Conservation (phyloP, 2,329 filamentous ascomycete species). For the Phyllosticta citrichinensis region DNA sequence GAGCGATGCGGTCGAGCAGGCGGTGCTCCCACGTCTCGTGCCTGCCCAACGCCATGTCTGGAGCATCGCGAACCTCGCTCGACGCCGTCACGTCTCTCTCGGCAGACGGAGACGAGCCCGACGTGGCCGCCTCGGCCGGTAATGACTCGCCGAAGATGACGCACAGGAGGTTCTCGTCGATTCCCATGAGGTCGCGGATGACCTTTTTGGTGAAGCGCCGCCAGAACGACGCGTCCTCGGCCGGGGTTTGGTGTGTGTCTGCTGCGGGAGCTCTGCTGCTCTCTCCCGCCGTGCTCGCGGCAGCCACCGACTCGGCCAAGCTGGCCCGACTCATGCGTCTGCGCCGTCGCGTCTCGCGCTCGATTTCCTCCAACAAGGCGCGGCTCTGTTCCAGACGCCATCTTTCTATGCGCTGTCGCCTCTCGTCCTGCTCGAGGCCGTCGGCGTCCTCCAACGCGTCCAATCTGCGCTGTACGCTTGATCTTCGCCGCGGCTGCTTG, state of each 20-base stretch:
- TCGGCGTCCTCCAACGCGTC: constrained; percentile 44
- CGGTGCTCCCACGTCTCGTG: constrained; percentile 57
- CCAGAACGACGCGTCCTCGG: constrained; percentile 61
- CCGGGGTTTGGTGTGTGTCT: constrained; percentile 29
- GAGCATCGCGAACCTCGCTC: background rate
- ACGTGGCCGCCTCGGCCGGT: constrained; percentile 33
- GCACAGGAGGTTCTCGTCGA: constrained; percentile 75
- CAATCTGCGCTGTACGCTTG: constrained; percentile 48
- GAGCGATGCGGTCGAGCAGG: constrained; percentile 73
- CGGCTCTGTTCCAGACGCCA: constrained; percentile 90
- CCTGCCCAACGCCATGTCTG: background rate
- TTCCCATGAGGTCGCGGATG: constrained; percentile 79
- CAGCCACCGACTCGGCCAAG: constrained; percentile 19
- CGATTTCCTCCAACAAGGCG: constrained; percentile 77
- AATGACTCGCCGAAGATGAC: constrained; percentile 79
- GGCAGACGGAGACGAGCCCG: background rate
- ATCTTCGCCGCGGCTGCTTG: constrained; percentile 39
- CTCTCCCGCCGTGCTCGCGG: background rate
- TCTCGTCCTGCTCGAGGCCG: constrained; percentile 55
- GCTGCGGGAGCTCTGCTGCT: background rate
- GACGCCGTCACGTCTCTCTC: constrained; percentile 17
- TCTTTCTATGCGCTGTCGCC: constrained; percentile 73
- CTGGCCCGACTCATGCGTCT: constrained; percentile 54
- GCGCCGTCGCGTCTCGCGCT: constrained; percentile 64
- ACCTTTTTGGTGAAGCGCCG: constrained; percentile 74